Base-by-base conservation (phyloP, 2,329 filamentous ascomycete genomes). In the Tolypocladium amazonense region DNA sequence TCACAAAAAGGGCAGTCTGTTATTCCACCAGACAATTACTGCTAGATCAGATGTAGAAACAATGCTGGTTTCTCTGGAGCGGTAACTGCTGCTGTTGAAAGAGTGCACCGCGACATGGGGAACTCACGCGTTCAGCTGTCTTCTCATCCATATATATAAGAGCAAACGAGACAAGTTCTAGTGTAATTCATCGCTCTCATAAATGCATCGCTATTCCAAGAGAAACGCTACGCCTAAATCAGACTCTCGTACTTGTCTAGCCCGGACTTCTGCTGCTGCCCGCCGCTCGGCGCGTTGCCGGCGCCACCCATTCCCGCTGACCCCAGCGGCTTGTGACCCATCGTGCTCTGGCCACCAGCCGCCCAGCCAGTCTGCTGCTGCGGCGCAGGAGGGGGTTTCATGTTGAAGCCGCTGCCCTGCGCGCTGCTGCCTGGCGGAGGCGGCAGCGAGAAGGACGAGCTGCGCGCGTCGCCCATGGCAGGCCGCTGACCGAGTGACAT, bases 191-290 rank as follows among this genome's bases (percentile, higher is more conserved):
- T 35, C 50, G 50, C 50, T 35, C 50, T 35, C 18, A 1, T 23
- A 20, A 23, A 53, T 53, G 30, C 30, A 52, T 35, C n/a, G 50
- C 50, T 35, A 53, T n/a, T 18, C 50, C 50, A 56, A 39, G 25
- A 15, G 2, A 39, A 30, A 57, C 45, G 23, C 54, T 14, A 37
- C 11, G 52, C 61, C 67, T 74, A 88, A 65, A 88, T 71, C 65
- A 89, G 69, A 73, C 86, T 88, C 71, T 86, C 81, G 64, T 88
- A 89, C 73, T 85, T 86, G 71, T 87, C 85, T 72, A 88, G 74
- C 0, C 85, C 84, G 6, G 79, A 78, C 66, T 78, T 79, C 60
- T 71, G 73, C 59, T 71, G 73, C 59, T 73, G 71, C 52, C 60
- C 61, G 37, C 65, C 62, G 12, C 59, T 56, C 23, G 58, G 66